Base-by-base conservation (phyloP, 2,329 filamentous ascomycete species). In the Penicillium janthinellum region DNA sequence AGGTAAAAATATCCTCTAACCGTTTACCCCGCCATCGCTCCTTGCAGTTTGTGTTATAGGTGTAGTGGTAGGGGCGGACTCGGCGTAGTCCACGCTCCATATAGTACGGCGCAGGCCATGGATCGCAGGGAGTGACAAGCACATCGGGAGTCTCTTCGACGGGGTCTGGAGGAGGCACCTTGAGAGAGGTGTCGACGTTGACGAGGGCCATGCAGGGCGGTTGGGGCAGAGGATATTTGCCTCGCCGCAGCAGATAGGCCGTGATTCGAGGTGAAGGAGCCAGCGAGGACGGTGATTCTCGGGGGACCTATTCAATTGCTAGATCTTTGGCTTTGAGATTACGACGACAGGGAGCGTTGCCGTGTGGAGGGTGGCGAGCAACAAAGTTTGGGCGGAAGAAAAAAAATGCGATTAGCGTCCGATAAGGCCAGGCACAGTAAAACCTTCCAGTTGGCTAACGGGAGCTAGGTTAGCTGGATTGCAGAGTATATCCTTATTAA, bases 11-110 rank as follows among this genome's bases (percentile, higher is more conserved):
- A 50, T 97, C 92, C 54, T 96, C 82, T 49, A 99, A 80, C 61
- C 85, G 84, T 39, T 91, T 84, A 35, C 89, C 91, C 56, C 94
- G 86, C 95, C 95, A 99, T 75, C 95, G 84, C 78, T 96, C 85
- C 78, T 98, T 99, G 22, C 82, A 74, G 52, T 69, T 65, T 11
- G 67, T 69, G 49, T 70, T 75, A 38, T 73, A 75, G 49, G 67
- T 68, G 54, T 72, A 70, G 55, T 75, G 87, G 73, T 99, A 75
- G 15, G 73, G 73, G 14, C 67, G 69, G 2, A 73, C 66, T 35
- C 70, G 65, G 41, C 70, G 66, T 55, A 99, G 80, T 8, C 91
- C 92, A 67, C 89, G 88, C 68, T 96, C 89, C 63, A 96, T 82
- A 69, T 89, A 90, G 77, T 97, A 98, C 0, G 92, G 92, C 58